Evolutionary conservation across 345 rosid species (phyloP).

Genomic region (Gossypium turneri): DNA sequence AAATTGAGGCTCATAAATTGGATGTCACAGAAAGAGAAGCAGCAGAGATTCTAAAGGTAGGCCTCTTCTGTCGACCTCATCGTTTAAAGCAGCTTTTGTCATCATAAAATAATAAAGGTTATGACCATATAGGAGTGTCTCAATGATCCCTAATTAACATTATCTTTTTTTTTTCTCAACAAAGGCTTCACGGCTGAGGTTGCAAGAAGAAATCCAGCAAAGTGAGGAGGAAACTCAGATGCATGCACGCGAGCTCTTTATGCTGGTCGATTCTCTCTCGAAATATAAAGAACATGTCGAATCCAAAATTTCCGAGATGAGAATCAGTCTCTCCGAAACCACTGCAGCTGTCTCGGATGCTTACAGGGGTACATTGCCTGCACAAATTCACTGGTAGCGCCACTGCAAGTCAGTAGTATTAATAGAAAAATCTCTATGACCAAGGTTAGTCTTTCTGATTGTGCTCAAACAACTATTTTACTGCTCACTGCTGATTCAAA

Average conservation of each 20-base stretch:
- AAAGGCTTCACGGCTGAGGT: slow-evolving; percentile 40
- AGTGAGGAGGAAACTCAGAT: slow-evolving; percentile 58
- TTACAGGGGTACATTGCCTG: slow-evolving; percentile 37
- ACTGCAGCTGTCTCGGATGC: slow-evolving; percentile 40
- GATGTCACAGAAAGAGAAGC: slow-evolving; percentile 69
- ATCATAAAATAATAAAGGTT: neutral
- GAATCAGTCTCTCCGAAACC: slow-evolving; percentile 45
- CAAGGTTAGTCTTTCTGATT: neutral
- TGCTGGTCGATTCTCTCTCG: slow-evolving; percentile 55
- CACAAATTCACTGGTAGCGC: slow-evolving; percentile 16
- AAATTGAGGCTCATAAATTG: slow-evolving; percentile 47
- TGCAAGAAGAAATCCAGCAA: slow-evolving; percentile 53
- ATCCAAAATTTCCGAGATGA: slow-evolving; percentile 51
- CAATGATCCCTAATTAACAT: neutral
- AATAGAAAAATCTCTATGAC: neutral
- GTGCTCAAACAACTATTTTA: neutral
- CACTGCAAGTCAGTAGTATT: neutral
- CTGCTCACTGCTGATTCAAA: neutral
- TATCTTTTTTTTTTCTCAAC: neutral
- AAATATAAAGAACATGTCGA: slow-evolving; percentile 60
- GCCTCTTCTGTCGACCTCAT: neutral
- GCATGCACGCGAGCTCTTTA: slow-evolving; percentile 48
- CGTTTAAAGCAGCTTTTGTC: neutral
- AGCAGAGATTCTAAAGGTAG: slow-evolving; percentile 56
- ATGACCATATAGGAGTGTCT: neutral